Conservation (phyloP, 2,329 filamentous ascomycete genomes). For the Fusarium pseudocircinatum region DNA sequence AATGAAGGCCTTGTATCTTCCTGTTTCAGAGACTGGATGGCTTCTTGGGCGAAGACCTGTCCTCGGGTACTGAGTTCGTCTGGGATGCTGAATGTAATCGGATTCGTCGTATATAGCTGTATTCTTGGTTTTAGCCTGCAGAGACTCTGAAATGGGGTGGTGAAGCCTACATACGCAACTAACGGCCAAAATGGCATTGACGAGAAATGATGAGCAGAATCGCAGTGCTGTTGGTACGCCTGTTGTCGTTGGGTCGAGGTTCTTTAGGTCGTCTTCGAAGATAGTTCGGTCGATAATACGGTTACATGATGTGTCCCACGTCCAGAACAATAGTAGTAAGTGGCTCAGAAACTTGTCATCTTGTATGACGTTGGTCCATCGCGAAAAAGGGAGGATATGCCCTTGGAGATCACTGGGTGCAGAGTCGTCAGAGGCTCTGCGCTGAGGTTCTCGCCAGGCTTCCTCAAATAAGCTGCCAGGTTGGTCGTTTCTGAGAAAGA, state of each 20-base stretch:
- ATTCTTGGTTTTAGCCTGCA: not conserved
- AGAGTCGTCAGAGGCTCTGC: not conserved
- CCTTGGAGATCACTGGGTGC: not conserved
- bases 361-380: conserved; percentile 16
- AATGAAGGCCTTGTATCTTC: conserved; percentile 11
- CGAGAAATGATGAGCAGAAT: conserved; percentile 31
- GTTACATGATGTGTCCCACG: conserved; percentile 24
- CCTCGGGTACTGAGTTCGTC: conserved; percentile 13
- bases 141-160: not conserved
- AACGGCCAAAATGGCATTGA: conserved; percentile 32
- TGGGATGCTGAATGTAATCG: not conserved
- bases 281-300: conserved; percentile 19
- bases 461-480: conserved; percentile 5
- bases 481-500: not conserved
- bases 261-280: conserved; percentile 25
- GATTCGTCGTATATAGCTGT: conserved; percentile 14
- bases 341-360: conserved; percentile 22
- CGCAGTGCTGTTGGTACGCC: not conserved
- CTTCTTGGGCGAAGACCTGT: conserved; percentile 14
- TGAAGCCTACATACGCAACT: conserved; percentile 24
- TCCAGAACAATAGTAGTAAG: conserved; percentile 20
- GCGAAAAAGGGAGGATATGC: conserved; percentile 18
- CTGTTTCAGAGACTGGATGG: not conserved
- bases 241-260: not conserved
- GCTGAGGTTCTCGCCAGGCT: not conserved